Evolutionary conservation across 805 yeast species (phyloP).

Genomic region (Saccharomycopsis sp.): DNA sequence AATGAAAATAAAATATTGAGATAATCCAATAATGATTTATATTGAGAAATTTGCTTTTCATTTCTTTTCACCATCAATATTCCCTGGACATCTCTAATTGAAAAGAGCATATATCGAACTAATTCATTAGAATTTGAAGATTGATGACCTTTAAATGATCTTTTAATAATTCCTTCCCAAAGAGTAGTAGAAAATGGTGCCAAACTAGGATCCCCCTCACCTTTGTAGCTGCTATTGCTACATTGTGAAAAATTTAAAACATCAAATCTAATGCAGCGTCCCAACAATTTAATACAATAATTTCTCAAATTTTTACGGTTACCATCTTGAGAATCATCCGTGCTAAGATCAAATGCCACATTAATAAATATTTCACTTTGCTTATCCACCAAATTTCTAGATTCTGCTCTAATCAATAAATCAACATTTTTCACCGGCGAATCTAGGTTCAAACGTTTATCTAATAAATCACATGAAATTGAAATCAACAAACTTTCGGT

Average conservation of each 20-base stretch:
- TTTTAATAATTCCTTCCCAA: slow-evolving; percentile 26
- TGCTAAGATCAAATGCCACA: slow-evolving; percentile 5
- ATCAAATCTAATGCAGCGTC: slow-evolving; percentile 41
- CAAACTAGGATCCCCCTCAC: slow-evolving; percentile 28
- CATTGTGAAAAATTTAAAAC: slow-evolving; percentile 36
- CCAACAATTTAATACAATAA: slow-evolving; percentile 26
- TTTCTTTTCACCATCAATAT: slow-evolving; percentile 23
- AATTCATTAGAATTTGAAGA: slow-evolving; percentile 3
- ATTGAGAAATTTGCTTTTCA: slow-evolving; percentile 23
- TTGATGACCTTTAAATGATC: not conserved
- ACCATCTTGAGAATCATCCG: not conserved
- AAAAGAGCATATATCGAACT: slow-evolving; percentile 23
- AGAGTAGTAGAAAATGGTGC: slow-evolving; percentile 27
- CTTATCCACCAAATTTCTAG: slow-evolving; percentile 41
- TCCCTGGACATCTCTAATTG: slow-evolving; percentile 27
- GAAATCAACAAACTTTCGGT: slow-evolving; percentile 12
- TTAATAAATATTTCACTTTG: slow-evolving; percentile 30
- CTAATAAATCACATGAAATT: slow-evolving; percentile 14
- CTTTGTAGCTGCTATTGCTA: slow-evolving; percentile 30
- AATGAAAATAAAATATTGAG: slow-evolving; percentile 33
- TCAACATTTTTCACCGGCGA: no score
- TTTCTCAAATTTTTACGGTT: slow-evolving; percentile 5
- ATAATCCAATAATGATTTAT: slow-evolving; percentile 26
- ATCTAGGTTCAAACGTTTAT: slow-evolving; percentile 20
- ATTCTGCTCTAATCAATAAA: slow-evolving; percentile 38